These are phyloP conservation scores for Globisporangium cystogenes DNA, from an alignment of 352 stramenopile species.

Conservation along the genomic window DNA sequence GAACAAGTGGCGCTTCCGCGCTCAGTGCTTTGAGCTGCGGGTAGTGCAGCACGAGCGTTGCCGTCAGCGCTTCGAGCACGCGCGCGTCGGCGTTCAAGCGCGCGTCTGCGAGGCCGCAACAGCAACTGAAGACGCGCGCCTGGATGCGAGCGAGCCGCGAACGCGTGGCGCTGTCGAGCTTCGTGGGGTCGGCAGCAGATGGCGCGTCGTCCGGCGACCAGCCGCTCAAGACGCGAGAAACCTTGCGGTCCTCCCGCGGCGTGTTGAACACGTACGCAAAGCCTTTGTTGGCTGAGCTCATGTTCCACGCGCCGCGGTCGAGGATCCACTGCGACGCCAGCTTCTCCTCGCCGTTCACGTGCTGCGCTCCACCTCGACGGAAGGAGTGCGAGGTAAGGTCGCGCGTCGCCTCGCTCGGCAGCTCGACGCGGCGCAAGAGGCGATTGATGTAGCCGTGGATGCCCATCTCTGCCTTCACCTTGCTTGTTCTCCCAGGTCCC, in stretches of 20 bases:
- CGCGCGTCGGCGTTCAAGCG: neutral
- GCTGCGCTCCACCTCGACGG: too few species aligned
- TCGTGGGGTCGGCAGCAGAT: neutral
- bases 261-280: too few species aligned
- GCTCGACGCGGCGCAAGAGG: neutral
- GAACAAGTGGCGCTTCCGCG: neutral
- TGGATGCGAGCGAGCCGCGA: neutral
- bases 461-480: neutral
- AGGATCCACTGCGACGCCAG: too few species aligned
- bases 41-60: neutral
- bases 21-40: neutral
- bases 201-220: neutral
- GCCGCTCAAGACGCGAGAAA: neutral
- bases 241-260: too few species aligned
- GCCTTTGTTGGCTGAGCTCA: too few species aligned
- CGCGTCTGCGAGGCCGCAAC: neutral
- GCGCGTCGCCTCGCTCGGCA: neutral
- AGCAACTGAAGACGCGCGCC: neutral
- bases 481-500: neutral
- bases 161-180: neutral
- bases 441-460: neutral
- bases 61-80: neutral
- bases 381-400: neutral
- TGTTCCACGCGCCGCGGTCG: too few species aligned
- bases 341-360: too few species aligned